Conservation (phyloP, 108 stramenopile genomes). For the Nitzschia sp. region DNA sequence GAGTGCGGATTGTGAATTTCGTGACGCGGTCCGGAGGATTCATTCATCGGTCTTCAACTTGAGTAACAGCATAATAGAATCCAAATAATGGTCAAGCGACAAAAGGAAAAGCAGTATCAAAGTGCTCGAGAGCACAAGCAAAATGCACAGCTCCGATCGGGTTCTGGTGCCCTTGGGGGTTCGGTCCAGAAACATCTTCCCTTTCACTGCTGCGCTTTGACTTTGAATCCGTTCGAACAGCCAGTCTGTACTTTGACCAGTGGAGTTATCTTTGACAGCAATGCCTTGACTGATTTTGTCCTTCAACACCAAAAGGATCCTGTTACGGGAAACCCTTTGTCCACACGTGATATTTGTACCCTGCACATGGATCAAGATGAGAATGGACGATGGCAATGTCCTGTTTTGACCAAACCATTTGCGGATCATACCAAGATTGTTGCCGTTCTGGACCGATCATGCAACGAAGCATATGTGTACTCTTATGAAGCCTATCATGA, state of each 20-base stretch:
- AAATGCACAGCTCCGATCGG: constrained; percentile 60
- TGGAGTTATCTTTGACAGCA: constrained; percentile 91
- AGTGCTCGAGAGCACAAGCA: constrained; percentile 69
- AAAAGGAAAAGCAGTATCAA: constrained; percentile 88
- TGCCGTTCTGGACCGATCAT: constrained; percentile 68
- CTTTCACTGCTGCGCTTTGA: constrained; percentile 96
- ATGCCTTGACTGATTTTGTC: constrained; percentile 82
- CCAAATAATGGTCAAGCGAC: constrained; percentile 73
- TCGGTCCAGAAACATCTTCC: constrained; percentile 64
- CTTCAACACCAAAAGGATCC: constrained; percentile 86
- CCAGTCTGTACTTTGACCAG: constrained; percentile 58
- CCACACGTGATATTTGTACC: constrained; percentile 66
- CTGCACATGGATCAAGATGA: constrained; percentile 87
- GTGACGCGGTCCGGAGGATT: too few species aligned
- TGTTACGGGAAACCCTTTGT: constrained; percentile 68
- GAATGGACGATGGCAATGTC: constrained; percentile 92
- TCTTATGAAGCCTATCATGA: constrained; percentile 84
- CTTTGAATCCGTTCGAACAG: constrained; percentile 74
- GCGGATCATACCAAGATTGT: constrained; percentile 84
- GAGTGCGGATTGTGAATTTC: too few species aligned
- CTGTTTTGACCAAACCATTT: constrained; percentile 93
- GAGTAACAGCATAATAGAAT: too few species aligned
- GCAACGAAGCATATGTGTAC: constrained; percentile 77
- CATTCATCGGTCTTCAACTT: too few species aligned
- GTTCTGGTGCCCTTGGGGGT: constrained; percentile 9